phyloP scores from a whole-genome alignment of 257 asterid species.

The Capsicum rhomboideum region DNA sequence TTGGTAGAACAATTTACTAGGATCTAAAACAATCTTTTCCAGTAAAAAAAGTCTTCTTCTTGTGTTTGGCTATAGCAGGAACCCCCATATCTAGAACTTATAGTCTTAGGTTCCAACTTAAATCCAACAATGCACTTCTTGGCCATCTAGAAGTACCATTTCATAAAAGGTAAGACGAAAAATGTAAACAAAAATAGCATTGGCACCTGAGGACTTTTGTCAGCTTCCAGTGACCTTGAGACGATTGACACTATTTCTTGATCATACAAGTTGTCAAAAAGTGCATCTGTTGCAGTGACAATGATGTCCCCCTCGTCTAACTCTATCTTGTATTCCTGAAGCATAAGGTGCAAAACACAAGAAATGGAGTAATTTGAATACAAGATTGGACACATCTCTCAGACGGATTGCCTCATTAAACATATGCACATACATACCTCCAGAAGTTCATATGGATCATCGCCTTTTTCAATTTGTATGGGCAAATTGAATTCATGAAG shows the following conservation, averaged over 20 bases:
- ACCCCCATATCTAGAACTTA: background rate
- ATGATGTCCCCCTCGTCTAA: slow-evolving; percentile 63
- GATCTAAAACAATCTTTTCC: background rate
- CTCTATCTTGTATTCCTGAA: slow-evolving; percentile 55
- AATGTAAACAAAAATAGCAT: background rate
- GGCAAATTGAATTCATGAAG: slow-evolving; percentile 65
- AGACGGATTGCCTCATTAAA: background rate
- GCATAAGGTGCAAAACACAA: background rate
- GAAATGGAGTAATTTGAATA: background rate
- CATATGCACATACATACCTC: slow-evolving; percentile 37
- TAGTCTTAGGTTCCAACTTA: background rate
- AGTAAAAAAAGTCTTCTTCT: background rate
- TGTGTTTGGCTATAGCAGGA: background rate
- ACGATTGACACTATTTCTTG: slow-evolving; percentile 52
- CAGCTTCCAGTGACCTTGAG: slow-evolving; percentile 40
- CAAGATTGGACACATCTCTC: background rate
- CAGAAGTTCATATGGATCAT: slow-evolving; percentile 48
- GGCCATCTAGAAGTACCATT: background rate
- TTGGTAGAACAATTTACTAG: background rate
- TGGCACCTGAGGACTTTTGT: slow-evolving; percentile 45
- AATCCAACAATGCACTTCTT: background rate
- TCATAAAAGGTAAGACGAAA: background rate
- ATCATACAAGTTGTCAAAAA: slow-evolving; percentile 69
- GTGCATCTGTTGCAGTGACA: slow-evolving; percentile 71
- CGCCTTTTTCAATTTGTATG: slow-evolving; percentile 42